These are phyloP conservation scores for Fusarium staphyleae DNA, from an alignment of 2,329 filamentous ascomycete species.

Conservation along the genomic window DNA sequence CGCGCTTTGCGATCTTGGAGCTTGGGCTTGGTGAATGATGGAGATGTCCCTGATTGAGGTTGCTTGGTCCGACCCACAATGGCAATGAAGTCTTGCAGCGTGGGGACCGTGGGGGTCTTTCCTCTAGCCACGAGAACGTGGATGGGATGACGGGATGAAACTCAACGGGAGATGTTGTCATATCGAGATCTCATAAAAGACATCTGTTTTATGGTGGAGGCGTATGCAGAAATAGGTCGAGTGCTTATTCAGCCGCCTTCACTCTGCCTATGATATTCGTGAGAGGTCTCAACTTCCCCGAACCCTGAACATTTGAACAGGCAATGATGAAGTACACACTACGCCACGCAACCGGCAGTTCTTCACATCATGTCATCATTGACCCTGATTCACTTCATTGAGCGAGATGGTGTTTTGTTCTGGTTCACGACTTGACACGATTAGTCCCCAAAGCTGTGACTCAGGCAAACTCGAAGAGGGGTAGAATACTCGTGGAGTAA, in stretches of 20 bases:
- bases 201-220: slow-evolving; percentile 1
- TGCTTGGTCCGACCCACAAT: slow-evolving; percentile 25
- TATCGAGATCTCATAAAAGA: slow-evolving; percentile 27
- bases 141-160: slow-evolving; percentile 15
- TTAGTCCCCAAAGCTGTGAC: no score
- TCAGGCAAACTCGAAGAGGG: background rate
- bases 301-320: no score
- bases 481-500: background rate
- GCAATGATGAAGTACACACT: no score
- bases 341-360: no score
- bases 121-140: slow-evolving; percentile 23
- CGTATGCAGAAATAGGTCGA: background rate
- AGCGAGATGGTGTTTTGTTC: no score
- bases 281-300: no score
- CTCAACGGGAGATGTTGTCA: slow-evolving; percentile 15
- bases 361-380: no score
- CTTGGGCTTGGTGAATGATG: no score
- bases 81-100: slow-evolving; percentile 30
- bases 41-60: background rate
- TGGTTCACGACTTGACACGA: no score
- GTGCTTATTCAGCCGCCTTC: slow-evolving; percentile 2
- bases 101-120: slow-evolving; percentile 35
- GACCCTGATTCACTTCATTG: no score
- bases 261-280: no score
- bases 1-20: slow-evolving; percentile 30